Evolutionary conservation across 2,329 filamentous ascomycete genomes (phyloP).

Genomic region (Microcyclosporella mali): DNA sequence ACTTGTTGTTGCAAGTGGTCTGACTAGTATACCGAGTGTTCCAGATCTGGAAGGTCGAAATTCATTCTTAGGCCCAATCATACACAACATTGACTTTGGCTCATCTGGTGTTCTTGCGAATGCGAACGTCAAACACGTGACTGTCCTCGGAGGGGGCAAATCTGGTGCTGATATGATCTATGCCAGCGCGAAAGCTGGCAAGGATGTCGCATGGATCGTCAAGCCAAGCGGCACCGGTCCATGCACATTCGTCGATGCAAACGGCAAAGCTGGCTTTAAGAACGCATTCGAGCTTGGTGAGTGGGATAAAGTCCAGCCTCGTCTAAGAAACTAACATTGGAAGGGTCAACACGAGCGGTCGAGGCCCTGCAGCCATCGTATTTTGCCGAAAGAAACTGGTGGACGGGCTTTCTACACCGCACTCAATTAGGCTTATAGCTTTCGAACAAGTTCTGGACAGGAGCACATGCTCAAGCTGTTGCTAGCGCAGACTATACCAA

Average conservation of each 20-base stretch:
- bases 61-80: conserved; percentile 14
- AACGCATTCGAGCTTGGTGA: conserved; percentile 1
- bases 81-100: conserved; percentile 31
- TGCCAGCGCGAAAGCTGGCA: conserved; percentile 29
- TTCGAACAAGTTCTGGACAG: neutral
- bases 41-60: conserved; percentile 26
- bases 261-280: conserved; percentile 1
- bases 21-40: conserved; percentile 22
- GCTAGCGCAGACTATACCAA: neutral
- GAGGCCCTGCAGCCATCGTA: neutral
- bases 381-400: conserved; percentile 1
- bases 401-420: neutral
- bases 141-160: conserved; percentile 33
- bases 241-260: neutral
- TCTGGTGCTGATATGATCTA: conserved; percentile 36
- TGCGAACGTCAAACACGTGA: conserved; percentile 17
- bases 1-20: conserved; percentile 22
- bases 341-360: neutral
- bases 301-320: neutral
- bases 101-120: conserved; percentile 12
- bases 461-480: neutral
- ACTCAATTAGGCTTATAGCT: neutral
- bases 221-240: conserved; percentile 28
- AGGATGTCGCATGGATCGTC: conserved; percentile 33
- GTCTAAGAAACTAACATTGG: neutral